A percentile compares a stretch with the other conserved stretches of the same genome.
phyloP scores from a whole-genome alignment of 768 basidiomycete genomes.

The Hypholoma fasciculare region DNA sequence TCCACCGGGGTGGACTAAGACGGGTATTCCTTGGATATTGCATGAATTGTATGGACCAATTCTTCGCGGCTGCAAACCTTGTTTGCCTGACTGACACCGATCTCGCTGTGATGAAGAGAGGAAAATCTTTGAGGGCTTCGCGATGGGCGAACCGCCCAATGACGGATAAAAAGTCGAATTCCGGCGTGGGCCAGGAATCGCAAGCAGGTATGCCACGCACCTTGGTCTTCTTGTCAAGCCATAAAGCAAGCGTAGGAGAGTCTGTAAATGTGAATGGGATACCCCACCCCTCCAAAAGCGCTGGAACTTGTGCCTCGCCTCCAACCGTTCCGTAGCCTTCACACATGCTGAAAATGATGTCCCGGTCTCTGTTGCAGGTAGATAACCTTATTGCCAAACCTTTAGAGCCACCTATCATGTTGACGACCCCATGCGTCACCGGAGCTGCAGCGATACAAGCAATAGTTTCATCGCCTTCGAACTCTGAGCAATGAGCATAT shows the following conservation, averaged over 20 bases:
- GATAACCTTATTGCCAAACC: conserved; percentile 13
- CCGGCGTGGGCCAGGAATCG: conserved; percentile 2
- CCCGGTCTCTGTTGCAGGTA: conserved; percentile 15
- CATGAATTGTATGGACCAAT: conserved; percentile 12
- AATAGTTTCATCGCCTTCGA: conserved; percentile 19
- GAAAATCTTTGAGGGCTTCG: conserved; percentile 16
- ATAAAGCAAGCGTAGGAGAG: conserved; percentile 27
- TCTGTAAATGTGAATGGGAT: conserved; percentile 26
- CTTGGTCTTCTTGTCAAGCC: conserved; percentile 28
- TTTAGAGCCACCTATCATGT: conserved; percentile 20
- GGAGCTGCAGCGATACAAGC: conserved; percentile 17
- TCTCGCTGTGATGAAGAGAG: conserved; percentile 23
- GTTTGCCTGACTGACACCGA: conserved; percentile 19
- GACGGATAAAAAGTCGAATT: not conserved
- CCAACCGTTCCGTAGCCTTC: conserved; percentile 20
- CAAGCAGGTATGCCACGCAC: conserved; percentile 16
- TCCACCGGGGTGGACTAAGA: conserved; percentile 21
- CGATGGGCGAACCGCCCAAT: conserved; percentile 10
- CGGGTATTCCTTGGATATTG: conserved; percentile 17
- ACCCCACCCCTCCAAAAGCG: conserved; percentile 22
- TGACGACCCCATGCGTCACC: conserved; percentile 26
- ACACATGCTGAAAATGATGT: conserved; percentile 25
- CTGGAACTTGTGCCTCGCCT: conserved; percentile 25
- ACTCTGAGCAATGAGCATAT: conserved; percentile 22
- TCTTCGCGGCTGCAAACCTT: conserved; percentile 16